Evolutionary conservation across 1,139 yeast species (phyloP), one percentile per base, ranked within the genome.

Genomic region (Debaryomyces coudertii): DNA sequence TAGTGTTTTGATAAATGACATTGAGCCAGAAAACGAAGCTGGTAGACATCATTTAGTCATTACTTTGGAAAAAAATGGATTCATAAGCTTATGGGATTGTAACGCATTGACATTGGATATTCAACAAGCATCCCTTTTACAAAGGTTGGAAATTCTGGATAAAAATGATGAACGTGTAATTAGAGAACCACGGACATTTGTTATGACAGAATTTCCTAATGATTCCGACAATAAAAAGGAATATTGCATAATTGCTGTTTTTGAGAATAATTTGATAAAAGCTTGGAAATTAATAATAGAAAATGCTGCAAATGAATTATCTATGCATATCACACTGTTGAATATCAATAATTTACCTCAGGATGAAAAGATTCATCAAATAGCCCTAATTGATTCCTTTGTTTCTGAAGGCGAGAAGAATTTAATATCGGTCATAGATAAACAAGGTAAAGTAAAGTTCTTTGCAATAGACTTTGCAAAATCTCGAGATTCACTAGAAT

Each of bases 31-130:
- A 3, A 47, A 47, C 5, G 45, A 43, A 2, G 40, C 41, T 8
- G 53, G 51, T 22, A 53, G 76, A 40, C 66, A 67, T 34, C 77
- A 73, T 51, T 48, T 69, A 35, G 74, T 66, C 0, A 76, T 83
- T 1, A 69, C 87, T 1, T 71, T 82, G 46, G 83, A 80, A 33
- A 71, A 74, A 22, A 84, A 85, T 7, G 76, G 80, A 8, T 68
- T 64, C 47, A 50, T 90, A 7, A 74, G 82, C 15, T 68, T 87
- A 5, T 90, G 93, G 92, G 82, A 85, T 50, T 83, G 93, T 48
- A 57, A 68, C 48, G 68, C 69, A 2, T 40, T 54, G 0, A 55
- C 57, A 12, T 50, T 52, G 50, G 70, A 67, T 47, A 73, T 69
- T 47, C 53, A 55, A 40, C 60, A 64, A 5, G 76, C 68, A 0